Evolutionary conservation across 192 early-diverging fungal species (phyloP), one percentile per base, ranked within the genome.

Genomic region (Coemansia sp.): DNA sequence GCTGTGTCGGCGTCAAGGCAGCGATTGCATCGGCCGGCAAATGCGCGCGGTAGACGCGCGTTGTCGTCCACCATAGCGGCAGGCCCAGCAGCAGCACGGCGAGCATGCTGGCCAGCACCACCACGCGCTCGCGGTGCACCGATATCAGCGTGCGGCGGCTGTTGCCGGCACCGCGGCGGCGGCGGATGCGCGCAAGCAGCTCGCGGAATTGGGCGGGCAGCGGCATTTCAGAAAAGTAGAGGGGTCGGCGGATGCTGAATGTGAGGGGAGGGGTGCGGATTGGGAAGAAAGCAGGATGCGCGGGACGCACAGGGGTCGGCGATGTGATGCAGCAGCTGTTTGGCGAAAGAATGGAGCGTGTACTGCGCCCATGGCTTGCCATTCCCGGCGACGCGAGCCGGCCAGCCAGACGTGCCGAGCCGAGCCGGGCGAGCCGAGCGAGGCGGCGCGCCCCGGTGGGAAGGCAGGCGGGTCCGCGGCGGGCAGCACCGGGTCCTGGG

Each of bases 11-110:
- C 19, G 48, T 23, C 34, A 56, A 67, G 5, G 11, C 26, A 29
- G 22, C 38, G n/a, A 73, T 57, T 3, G 51, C 50, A 13, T 29
- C 46, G 15, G 40, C 22, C 19, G 75, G 75, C 18, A 78, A 45
- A 1, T 58, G 53, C 11, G 75, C 75, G 28, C 75, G 75, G 35
- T 78, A 78, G 1, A 78, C 75, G 29, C 57, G 63, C 5, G 75
- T 78, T 10, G 63, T 65, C 4, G 62, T 67, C 75, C 75, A 78
- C 75, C 75, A 78, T 8, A 78, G 40, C 2, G 75, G 75, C 32
- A 78, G 36, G 10, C 75, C 75, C 13, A 78, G 15, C 17, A 64
- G 46, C 8, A 71, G 37, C 1, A 72, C 20, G 11, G 55, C 1
- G 14, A 62, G 44, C 25, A 78, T 70, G 51, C 67, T 71, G 53